Evolutionary conservation across 2,329 filamentous ascomycete genomes (phyloP).

Genomic region (Erysiphe neolycopersici): DNA sequence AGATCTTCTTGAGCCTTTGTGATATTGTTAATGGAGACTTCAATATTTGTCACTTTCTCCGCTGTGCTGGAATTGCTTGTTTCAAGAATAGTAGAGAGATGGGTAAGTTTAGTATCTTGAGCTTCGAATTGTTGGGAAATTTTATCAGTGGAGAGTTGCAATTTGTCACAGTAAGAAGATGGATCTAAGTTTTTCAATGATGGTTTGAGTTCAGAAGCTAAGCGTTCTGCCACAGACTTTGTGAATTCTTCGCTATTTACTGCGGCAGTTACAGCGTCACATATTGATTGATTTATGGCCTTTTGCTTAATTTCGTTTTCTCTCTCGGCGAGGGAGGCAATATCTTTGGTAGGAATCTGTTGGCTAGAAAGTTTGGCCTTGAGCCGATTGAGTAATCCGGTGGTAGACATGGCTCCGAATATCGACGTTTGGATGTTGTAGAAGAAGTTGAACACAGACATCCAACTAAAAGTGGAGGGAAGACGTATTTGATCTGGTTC

Average conservation of each 20-base stretch:
- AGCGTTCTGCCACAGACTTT: constrained; percentile 9
- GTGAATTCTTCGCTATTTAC: constrained; percentile 9
- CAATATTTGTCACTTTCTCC: constrained; percentile 8
- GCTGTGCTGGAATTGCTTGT: constrained; percentile 4
- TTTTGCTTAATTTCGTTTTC: constrained; percentile 6
- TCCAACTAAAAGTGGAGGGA: background rate
- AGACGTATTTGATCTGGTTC: too few relatives aligned
- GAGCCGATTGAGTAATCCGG: constrained; percentile 3
- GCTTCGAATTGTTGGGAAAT: constrained; percentile 8
- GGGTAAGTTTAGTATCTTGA: constrained; percentile 6
- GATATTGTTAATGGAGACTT: constrained; percentile 9
- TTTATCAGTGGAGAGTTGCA: constrained; percentile 6
- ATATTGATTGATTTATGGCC: constrained; percentile 6
- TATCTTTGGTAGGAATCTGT: background rate
- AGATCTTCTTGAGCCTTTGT: constrained; percentile 8
- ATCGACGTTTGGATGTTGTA: constrained; percentile 3
- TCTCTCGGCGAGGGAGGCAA: constrained; percentile 2
- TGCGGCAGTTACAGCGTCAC: constrained; percentile 7
- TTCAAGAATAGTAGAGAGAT: constrained; percentile 6
- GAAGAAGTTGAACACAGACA: constrained; percentile 2
- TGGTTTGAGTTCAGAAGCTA: constrained; percentile 10
- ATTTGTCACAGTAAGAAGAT: constrained; percentile 8
- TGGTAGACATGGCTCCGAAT: constrained; percentile 3
- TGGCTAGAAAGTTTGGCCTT: constrained; percentile 1
- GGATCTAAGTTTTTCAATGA: constrained; percentile 9